A percentile compares a stretch with the other conserved stretches of the same genome.
Conservation (phyloP, 73 alveolate genomes). For the Paramecium sonneborni region DNA sequence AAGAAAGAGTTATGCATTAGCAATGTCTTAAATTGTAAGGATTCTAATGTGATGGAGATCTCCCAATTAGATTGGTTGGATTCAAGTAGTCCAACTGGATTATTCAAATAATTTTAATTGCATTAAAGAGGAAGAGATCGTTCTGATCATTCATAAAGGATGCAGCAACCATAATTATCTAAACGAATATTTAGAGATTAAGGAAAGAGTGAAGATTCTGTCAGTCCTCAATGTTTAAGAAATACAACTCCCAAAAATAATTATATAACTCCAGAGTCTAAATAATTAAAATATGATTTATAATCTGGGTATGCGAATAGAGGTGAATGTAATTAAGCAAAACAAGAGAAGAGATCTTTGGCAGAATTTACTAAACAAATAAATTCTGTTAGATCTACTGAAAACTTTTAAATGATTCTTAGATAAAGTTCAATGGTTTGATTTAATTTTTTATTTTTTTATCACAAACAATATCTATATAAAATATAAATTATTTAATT, state of each 20-base stretch:
- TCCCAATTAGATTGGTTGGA: conserved; percentile 4
- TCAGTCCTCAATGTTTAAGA: not conserved
- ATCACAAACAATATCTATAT: not conserved
- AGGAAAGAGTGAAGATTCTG: conserved; percentile 5
- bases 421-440: not conserved
- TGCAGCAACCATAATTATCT: not conserved
- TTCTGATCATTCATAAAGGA: not conserved
- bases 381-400: conserved; percentile 26
- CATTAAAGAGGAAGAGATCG: not conserved
- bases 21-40: not conserved
- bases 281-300: not conserved
- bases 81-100: not conserved
- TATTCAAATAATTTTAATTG: not conserved
- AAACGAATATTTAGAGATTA: not conserved
- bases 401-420: not conserved
- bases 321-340: not conserved
- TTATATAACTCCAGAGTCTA: not conserved
- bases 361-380: conserved; percentile 12
- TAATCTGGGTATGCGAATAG: not conserved
- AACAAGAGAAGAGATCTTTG: not conserved
- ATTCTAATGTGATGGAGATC: conserved; percentile 30
- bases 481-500: not conserved
- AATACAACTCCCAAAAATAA: not conserved
- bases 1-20: not conserved
- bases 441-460: not conserved